Evolutionary conservation across 202 grass and related monocot genomes (phyloP).

Genomic region (Zoysia matrella): DNA sequence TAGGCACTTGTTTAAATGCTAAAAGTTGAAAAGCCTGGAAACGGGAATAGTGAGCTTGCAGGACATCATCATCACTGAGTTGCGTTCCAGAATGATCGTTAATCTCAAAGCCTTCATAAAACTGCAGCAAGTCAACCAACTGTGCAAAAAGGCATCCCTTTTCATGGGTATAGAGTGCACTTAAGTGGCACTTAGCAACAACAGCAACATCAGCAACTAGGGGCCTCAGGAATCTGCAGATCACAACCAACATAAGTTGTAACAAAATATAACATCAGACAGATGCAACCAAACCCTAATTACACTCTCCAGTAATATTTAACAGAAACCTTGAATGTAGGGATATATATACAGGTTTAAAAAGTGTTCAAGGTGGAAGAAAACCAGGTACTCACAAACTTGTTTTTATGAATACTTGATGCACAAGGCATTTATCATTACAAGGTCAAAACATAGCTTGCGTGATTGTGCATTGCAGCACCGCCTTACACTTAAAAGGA

Average conservation of each 20-base stretch:
- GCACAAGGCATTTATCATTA: conserved; percentile 6
- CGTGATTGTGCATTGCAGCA: conserved; percentile 22
- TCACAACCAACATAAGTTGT: conserved; percentile 38
- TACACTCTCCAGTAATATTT: conserved; percentile 22
- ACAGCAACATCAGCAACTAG: conserved; percentile 88
- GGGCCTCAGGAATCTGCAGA: conserved; percentile 80
- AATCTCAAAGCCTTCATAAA: conserved; percentile 98
- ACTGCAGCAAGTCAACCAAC: conserved; percentile 92
- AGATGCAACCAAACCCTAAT: conserved; percentile 21
- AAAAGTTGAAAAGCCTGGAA: conserved; percentile 92
- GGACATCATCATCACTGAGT: conserved; percentile 87
- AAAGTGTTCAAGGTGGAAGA: conserved; percentile 15
- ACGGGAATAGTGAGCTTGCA: conserved; percentile 85
- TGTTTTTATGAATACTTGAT: conserved; percentile 20
- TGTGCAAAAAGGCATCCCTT: conserved; percentile 94
- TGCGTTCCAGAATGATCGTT: conserved; percentile 94
- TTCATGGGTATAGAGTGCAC: conserved; percentile 83
- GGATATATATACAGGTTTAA: conserved; percentile 8
- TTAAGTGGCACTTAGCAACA: conserved; percentile 95
- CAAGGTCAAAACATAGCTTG: conserved; percentile 21
- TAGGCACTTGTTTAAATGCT: conserved; percentile 94
- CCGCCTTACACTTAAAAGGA: background rate
- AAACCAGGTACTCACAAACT: background rate
- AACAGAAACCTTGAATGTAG: conserved; percentile 19
- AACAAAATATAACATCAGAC: conserved; percentile 27